Base-by-base conservation (phyloP, 2,329 filamentous ascomycete species). In the Orbilia javanica region DNA sequence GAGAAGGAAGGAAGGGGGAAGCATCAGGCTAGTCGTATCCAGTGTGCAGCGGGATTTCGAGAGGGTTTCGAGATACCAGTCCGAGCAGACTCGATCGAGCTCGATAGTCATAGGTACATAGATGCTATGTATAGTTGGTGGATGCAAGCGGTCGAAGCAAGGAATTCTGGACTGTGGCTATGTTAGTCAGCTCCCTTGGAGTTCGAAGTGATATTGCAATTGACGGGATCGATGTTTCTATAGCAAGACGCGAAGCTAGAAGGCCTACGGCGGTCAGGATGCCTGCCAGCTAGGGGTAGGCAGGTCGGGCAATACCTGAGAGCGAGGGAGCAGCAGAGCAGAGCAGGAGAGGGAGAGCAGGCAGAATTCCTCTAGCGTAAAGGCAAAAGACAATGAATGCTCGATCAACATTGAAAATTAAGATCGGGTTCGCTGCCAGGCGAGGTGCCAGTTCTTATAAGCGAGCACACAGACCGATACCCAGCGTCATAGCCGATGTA, bases 41-140 rank as follows among this genome's bases (percentile, higher is more conserved):
- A n/a, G n/a, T n/a, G n/a, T 53, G 34, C 69, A 57, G 69, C 57
- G 57, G 57, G 65, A 70, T 65, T 55, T 65, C 64, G 55, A 76
- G 71, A 18, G 36, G 20, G 48, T 70, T 77, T 65, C 60, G 66
- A 57, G 27, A 64, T 65, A 34, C 11, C 48, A 31, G 25, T 10
- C 42, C 42, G 20, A 10, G 42, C 15, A 8, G 39, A 44, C 39
- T 44, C 39, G 39, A 44, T 44, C n/a, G 42, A 20, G n/a, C n/a
- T 44, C 11, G n/a, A 44, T 20, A 44, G 42, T 44, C 42, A n/a
- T 18, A 10, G n/a, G 8, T n/a, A 44, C 42, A 44, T 20, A 6
- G n/a, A 20, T 44, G 15, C 39, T n/a, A 48, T 7, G 20, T 60
- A 57, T 60, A 42, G 60, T 29, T 18, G 34, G 27, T 66, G 52